Evolutionary conservation across 371 early-diverging fungal genomes (phyloP).

Genomic region (Syncephalastrum contaminatum): DNA sequence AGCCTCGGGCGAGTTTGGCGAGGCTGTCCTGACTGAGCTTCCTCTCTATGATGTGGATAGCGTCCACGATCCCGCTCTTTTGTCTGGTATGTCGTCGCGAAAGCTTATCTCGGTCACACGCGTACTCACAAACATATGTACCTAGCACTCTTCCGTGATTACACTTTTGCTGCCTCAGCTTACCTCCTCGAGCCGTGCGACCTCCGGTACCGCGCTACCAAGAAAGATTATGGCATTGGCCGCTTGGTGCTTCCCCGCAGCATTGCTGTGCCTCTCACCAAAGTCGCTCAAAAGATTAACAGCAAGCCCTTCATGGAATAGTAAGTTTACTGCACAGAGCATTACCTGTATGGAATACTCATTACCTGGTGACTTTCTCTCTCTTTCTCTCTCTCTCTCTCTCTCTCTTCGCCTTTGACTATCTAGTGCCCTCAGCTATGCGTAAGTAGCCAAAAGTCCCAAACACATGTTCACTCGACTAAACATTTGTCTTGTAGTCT

Average conservation of each 20-base stretch:
- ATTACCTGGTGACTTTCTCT: background rate
- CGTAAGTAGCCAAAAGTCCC: constrained; percentile 16
- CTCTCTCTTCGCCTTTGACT: constrained; percentile 3
- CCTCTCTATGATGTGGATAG: constrained; percentile 72
- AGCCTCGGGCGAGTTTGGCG: constrained; percentile 77
- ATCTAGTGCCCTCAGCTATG: constrained; percentile 39
- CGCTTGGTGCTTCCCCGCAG: constrained; percentile 70
- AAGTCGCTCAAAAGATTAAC: constrained; percentile 68
- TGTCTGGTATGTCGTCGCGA: constrained; percentile 62
- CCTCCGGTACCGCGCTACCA: constrained; percentile 59
- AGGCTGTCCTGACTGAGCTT: constrained; percentile 67
- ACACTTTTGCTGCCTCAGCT: constrained; percentile 83
- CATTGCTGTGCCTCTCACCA: constrained; percentile 79
- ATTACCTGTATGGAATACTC: background rate
- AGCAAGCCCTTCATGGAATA: constrained; percentile 91
- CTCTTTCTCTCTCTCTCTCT: constrained; percentile 4
- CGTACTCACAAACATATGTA: background rate
- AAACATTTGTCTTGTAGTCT: constrained; percentile 37
- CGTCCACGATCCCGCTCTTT: constrained; percentile 66
- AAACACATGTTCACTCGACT: background rate
- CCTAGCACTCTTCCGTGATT: constrained; percentile 81
- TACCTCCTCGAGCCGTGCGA: constrained; percentile 91
- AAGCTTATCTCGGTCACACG: no score
- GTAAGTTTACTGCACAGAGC: constrained; percentile 26
- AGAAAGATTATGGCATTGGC: constrained; percentile 77